These are phyloP conservation scores for Cutaneotrichosporon sp. DNA, from an alignment of 1,284 basidiomycete species.

Conservation along the genomic window DNA sequence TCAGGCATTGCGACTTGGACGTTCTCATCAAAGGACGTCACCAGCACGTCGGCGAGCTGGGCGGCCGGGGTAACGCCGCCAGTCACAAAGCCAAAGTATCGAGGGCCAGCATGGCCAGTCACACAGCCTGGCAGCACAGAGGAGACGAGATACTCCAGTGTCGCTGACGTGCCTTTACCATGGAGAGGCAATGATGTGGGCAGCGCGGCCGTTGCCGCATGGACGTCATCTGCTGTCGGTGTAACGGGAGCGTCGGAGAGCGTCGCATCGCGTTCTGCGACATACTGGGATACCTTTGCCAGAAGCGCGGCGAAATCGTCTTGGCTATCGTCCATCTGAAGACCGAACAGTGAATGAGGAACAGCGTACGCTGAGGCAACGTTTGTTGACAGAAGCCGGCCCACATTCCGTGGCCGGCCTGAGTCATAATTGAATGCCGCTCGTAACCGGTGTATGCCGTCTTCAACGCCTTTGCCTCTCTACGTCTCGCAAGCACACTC, in stretches of 20 bases:
- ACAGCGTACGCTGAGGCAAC: too few relatives aligned
- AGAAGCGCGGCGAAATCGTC: constrained; percentile 22
- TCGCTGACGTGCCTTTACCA: constrained; percentile 37
- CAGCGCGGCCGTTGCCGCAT: constrained; percentile 23
- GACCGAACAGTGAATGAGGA: too few relatives aligned
- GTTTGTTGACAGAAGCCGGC: too few relatives aligned
- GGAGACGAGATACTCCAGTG: constrained; percentile 33
- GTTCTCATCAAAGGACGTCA: constrained; percentile 49
- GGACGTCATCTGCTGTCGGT: constrained; percentile 15
- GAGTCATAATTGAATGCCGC: too few relatives aligned
- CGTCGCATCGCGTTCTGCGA: constrained; percentile 21
- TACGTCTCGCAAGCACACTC: too few relatives aligned
- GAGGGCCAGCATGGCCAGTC: constrained; percentile 47
- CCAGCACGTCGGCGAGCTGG: constrained; percentile 48
- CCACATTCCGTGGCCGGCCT: too few relatives aligned
- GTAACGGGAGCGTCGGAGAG: constrained; percentile 27
- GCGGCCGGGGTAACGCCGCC: constrained; percentile 50
- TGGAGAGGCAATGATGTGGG: constrained; percentile 28
- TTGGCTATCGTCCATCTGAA: neutral
- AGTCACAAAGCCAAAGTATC: constrained; percentile 54
- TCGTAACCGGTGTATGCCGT: too few relatives aligned
- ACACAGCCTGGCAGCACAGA: constrained; percentile 44
- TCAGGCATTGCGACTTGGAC: constrained; percentile 50
- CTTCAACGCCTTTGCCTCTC: too few relatives aligned
- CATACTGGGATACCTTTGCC: constrained; percentile 20